Evolutionary conservation across 2,329 filamentous ascomycete species (phyloP).

Genomic region (Beauveria caledonica): DNA sequence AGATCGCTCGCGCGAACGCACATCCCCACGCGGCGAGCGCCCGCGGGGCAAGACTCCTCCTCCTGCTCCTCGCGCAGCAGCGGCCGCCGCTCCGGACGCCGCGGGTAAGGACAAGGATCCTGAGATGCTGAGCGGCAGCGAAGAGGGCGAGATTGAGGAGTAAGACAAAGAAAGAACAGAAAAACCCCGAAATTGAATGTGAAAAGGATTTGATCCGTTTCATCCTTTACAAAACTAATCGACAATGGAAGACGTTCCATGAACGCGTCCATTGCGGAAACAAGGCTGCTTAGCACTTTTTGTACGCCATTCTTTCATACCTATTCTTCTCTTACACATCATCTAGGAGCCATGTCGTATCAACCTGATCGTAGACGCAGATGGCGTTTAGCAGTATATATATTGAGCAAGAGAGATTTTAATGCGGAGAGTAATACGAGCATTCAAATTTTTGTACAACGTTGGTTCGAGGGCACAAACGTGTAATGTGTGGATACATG

Average conservation of each 20-base stretch:
- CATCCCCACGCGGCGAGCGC: conserved; percentile 48
- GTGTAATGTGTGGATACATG: background rate
- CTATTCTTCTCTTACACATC: background rate
- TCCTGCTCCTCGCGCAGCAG: conserved; percentile 1
- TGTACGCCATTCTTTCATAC: background rate
- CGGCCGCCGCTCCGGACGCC: conserved; percentile 16
- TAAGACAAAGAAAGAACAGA: conserved; percentile 16
- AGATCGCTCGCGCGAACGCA: conserved; percentile 52
- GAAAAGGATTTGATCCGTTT: background rate
- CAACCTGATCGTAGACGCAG: background rate
- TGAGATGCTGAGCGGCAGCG: conserved; percentile 66
- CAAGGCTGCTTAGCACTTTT: background rate
- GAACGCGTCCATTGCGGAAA: background rate
- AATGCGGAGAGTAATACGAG: background rate
- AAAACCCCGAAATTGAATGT: background rate
- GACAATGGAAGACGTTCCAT: background rate
- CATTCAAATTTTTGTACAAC: background rate
- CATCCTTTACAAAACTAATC: background rate
- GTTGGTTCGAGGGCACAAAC: background rate
- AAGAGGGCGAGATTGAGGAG: conserved; percentile 98
- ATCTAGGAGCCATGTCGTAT: background rate
- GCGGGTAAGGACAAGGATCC: conserved; percentile 24
- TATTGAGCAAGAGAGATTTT: background rate
- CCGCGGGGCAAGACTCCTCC: conserved; percentile 51
- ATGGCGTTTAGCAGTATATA: background rate